These are phyloP conservation scores for Salix caprea DNA, from an alignment of 345 rosid species.

Conservation along the genomic window DNA sequence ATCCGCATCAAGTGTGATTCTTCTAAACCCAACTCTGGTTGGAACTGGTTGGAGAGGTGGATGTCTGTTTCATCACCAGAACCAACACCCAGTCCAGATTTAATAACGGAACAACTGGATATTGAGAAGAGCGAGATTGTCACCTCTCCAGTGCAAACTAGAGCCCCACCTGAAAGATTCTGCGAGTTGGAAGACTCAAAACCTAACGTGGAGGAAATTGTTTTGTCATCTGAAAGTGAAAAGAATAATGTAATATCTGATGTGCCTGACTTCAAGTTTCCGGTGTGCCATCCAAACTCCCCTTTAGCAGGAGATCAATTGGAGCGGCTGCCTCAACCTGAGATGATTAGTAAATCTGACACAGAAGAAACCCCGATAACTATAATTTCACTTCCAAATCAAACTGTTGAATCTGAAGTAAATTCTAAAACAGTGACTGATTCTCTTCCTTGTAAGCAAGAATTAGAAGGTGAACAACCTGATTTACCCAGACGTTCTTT, in stretches of 20 bases:
- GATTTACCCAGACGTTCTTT: constrained; percentile 37
- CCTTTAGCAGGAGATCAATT: constrained; percentile 18
- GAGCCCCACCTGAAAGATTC: constrained; percentile 31
- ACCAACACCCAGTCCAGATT: constrained; percentile 30
- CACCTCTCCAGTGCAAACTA: constrained; percentile 22
- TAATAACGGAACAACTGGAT: constrained; percentile 30
- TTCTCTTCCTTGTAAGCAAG: constrained; percentile 30
- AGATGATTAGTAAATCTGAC: constrained; percentile 31
- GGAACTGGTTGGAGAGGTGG: constrained; percentile 99
- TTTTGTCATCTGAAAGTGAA: constrained; percentile 30
- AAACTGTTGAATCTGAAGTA: constrained; percentile 24
- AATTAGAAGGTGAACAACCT: constrained; percentile 47
- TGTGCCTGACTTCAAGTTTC: constrained; percentile 27
- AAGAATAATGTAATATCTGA: constrained; percentile 37
- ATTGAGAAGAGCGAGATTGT: constrained; percentile 27
- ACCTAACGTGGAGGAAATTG: constrained; percentile 22
- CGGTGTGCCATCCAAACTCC: constrained; percentile 21
- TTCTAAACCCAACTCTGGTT: constrained; percentile 66
- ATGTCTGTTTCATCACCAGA: constrained; percentile 58
- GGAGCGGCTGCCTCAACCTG: constrained; percentile 34
- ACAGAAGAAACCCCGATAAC: constrained; percentile 36
- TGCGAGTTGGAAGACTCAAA: constrained; percentile 27
- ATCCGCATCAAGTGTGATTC: constrained; percentile 77
- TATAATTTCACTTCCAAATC: constrained; percentile 25
- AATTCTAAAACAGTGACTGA: constrained; percentile 25